Evolutionary conservation across 1,284 basidiomycete species (phyloP).

Genomic region (Sporisorium sorghi): DNA sequence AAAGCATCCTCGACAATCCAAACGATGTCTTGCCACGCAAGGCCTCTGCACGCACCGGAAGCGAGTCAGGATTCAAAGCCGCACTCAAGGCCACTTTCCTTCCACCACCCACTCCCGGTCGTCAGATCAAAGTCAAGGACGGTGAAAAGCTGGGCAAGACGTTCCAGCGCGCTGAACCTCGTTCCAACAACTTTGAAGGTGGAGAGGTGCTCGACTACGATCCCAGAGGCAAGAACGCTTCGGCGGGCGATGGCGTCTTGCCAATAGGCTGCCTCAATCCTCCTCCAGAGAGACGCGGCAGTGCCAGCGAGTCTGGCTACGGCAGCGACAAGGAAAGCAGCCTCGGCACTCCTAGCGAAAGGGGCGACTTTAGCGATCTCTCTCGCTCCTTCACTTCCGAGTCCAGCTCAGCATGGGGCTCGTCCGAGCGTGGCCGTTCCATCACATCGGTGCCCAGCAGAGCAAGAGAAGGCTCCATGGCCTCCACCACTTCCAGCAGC

Average conservation of each 20-base stretch:
- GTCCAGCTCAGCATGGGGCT: slow-evolving; percentile 23
- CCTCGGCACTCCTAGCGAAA: slow-evolving; percentile 30
- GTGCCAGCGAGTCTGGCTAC: slow-evolving; percentile 43
- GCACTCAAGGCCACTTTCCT: slow-evolving; percentile 59
- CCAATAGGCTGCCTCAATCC: slow-evolving; percentile 21
- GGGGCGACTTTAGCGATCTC: slow-evolving; percentile 18
- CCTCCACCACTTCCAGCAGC: slow-evolving; percentile 36
- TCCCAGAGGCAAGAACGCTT: slow-evolving; percentile 53
- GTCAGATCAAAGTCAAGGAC: slow-evolving; percentile 48
- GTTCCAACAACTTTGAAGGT: slow-evolving; percentile 42
- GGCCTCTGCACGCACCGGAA: slow-evolving; percentile 20
- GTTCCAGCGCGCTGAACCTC: slow-evolving; percentile 51
- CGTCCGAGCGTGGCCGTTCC: slow-evolving; percentile 19
- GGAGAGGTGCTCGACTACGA: slow-evolving; percentile 57
- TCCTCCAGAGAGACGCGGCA: slow-evolving; percentile 14
- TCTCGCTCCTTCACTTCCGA: slow-evolving; percentile 29
- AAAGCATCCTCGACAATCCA: slow-evolving; percentile 56
- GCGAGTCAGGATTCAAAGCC: slow-evolving; percentile 37
- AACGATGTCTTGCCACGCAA: slow-evolving; percentile 44
- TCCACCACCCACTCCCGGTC: slow-evolving; percentile 51
- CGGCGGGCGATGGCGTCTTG: slow-evolving; percentile 54
- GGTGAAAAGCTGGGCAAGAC: slow-evolving; percentile 56
- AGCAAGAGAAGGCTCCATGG: slow-evolving; percentile 26
- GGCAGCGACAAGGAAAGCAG: slow-evolving; percentile 42
- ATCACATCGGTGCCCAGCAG: slow-evolving; percentile 2